Evolutionary conservation across 306 rosid genomes (phyloP).

Genomic region (Malus orientalis): DNA sequence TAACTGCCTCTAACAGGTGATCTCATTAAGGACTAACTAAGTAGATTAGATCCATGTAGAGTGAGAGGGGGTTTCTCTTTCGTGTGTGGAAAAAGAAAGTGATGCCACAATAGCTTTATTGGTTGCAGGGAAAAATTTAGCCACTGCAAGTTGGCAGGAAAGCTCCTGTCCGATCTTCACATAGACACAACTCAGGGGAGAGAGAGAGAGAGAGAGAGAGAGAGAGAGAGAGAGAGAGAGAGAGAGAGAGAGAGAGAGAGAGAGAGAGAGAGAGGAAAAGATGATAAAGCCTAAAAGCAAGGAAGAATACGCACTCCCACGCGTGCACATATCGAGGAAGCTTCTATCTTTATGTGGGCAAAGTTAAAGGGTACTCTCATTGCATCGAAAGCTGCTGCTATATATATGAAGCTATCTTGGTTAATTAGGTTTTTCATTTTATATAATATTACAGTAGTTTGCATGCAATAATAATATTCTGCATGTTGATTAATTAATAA

Average conservation of each 20-base stretch:
- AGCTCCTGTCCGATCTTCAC: conserved; percentile 40
- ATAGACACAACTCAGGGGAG: conserved; percentile 16
- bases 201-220: conserved; percentile 17
- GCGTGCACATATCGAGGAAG: conserved; percentile 89
- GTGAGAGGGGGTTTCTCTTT: neutral
- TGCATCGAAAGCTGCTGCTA: conserved; percentile 47
- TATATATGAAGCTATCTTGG: neutral
- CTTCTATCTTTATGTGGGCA: conserved; percentile 73
- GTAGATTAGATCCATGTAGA: neutral
- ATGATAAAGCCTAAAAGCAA: conserved; percentile 80
- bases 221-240: conserved; percentile 19
- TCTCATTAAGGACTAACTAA: neutral
- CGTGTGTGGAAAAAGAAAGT: conserved; percentile 13
- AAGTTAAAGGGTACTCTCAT: conserved; percentile 28
- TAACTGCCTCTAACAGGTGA: neutral
- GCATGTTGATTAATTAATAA: neutral
- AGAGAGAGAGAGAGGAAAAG: conserved; percentile 27
- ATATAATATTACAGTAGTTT: neutral
- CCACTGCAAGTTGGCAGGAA: conserved; percentile 71
- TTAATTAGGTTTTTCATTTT: neutral
- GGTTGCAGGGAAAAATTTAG: conserved; percentile 77
- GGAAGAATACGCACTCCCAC: conserved; percentile 99
- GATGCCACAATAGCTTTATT: conserved; percentile 61
- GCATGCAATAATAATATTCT: conserved; percentile 5
- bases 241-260: neutral